Percentiles rank a stretch among this genome's conserved stretches.
Conservation (phyloP, 2,329 filamentous ascomycete species). For the Ilyonectria destructans region DNA sequence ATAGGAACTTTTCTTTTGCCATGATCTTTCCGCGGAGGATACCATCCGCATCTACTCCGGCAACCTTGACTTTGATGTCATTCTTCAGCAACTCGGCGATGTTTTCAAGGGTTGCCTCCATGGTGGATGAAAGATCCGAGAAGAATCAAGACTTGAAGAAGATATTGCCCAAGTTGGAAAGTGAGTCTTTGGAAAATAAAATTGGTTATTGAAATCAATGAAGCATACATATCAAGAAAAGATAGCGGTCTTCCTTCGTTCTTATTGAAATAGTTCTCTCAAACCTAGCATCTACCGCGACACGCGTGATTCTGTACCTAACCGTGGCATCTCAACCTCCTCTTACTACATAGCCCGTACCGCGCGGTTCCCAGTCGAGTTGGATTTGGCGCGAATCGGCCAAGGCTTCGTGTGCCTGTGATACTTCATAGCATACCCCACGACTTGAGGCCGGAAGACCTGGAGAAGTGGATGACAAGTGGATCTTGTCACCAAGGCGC, state of each 20-base stretch:
- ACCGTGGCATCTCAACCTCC: neutral
- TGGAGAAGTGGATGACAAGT: slow-evolving; percentile 2
- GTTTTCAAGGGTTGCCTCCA: slow-evolving; percentile 18
- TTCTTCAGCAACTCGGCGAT: slow-evolving; percentile 20
- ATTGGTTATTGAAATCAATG: no score
- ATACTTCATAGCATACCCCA: neutral
- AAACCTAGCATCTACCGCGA: no score
- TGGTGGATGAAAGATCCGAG: neutral
- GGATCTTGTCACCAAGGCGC: slow-evolving; percentile 2
- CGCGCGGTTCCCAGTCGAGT: neutral
- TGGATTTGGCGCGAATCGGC: neutral
- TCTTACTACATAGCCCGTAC: neutral
- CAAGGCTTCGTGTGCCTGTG: neutral
- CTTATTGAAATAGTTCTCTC: no score
- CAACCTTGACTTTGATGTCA: slow-evolving; percentile 33
- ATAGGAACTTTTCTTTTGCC: slow-evolving; percentile 50
- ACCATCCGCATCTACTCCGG: slow-evolving; percentile 27
- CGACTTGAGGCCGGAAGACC: neutral
- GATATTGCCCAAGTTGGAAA: no score
- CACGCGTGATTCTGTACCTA: no score
- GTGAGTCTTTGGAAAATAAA: neutral
- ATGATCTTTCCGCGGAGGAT: slow-evolving; percentile 31
- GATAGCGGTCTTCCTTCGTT: no score
- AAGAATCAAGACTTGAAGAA: no score
- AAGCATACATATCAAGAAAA: no score